Evolutionary conservation across 2,329 filamentous ascomycete species (phyloP), one percentile per base, ranked within the genome.

Genomic region (Claviceps pazoutovae): DNA sequence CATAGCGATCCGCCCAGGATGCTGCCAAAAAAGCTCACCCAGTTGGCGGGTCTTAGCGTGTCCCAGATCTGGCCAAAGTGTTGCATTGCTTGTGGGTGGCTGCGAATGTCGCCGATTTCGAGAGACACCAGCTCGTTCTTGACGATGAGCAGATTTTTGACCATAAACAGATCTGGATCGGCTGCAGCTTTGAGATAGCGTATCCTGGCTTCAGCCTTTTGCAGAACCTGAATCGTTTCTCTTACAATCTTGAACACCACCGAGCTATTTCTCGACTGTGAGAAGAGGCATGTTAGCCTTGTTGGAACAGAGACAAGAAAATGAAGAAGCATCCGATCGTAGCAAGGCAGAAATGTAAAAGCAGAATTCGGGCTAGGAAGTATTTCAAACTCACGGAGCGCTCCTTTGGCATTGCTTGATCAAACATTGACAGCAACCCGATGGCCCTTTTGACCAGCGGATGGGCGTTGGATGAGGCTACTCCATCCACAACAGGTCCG

Each of bases 61-160:
- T 82, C 78, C 79, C 80, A 83, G 42, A 84, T 82, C 55, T 78
- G 78, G 16, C 74, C 69, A 59, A 84, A 83, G 59, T 84, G 79
- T 58, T 82, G 78, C 71, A 79, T 74, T 5, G 66, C 64, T 26
- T 58, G 54, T 13, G 62, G 54, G 45, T 76, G 72, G 51, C 75
- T 76, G 54, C 79, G 71, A 16, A 81, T 75, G 57, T 83, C 79
- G 49, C 79, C 90, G 58, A 98, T 96, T 69, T 98, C 93, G 55
- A 98, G 89, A 9, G 90, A 90, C 26, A 98, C 83, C 49, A 98
- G 86, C 64, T 96, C 88, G 64, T 96, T 94, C 68, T 97, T 97
- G 49, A 98, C 79, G 48, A 96, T 84, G 48, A 98, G 83, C 2
- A 98, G 77, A 64, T 98, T 95, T 60, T 91, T 93, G 60, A 98